Evolutionary conservation across 345 rosid genomes (phyloP).

Genomic region (Ailanthus altissimus): DNA sequence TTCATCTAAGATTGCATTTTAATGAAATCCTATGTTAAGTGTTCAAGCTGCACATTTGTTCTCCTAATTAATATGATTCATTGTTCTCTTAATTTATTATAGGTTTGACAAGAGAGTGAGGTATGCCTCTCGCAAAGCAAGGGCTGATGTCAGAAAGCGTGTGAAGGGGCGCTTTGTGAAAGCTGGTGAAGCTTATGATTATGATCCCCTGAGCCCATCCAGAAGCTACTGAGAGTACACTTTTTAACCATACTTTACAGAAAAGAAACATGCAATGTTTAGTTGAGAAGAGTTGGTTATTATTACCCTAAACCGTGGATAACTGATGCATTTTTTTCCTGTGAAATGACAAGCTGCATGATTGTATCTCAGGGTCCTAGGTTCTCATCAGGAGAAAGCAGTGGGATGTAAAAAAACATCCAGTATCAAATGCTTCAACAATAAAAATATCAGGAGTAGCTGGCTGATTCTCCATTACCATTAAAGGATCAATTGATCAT

Average conservation of each 20-base stretch:
- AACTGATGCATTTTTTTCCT: constrained; percentile 25
- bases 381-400: constrained; percentile 14
- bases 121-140: constrained; percentile 96
- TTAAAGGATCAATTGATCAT: constrained; percentile 19
- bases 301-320: constrained; percentile 28
- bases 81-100: constrained; percentile 10
- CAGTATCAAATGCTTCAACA: constrained; percentile 26
- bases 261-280: constrained; percentile 29
- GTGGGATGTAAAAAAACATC: constrained; percentile 25
- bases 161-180: constrained; percentile 96
- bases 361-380: constrained; percentile 32
- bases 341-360: constrained; percentile 31
- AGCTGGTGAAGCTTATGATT: constrained; percentile 95
- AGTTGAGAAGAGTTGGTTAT: constrained; percentile 25
- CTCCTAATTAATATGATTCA: not conserved
- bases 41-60: constrained; percentile 2
- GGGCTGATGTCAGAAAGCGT: constrained; percentile 96
- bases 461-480: constrained; percentile 19
- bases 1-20: not conserved
- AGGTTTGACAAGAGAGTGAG: constrained; percentile 96
- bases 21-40: not conserved
- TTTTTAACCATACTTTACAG: constrained; percentile 31
- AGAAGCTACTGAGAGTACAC: constrained; percentile 75
- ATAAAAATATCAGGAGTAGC: constrained; percentile 27
- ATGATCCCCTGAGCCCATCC: constrained; percentile 77